Base-by-base conservation (phyloP, 768 basidiomycete genomes). In the Leucocoprinus leucothites region DNA sequence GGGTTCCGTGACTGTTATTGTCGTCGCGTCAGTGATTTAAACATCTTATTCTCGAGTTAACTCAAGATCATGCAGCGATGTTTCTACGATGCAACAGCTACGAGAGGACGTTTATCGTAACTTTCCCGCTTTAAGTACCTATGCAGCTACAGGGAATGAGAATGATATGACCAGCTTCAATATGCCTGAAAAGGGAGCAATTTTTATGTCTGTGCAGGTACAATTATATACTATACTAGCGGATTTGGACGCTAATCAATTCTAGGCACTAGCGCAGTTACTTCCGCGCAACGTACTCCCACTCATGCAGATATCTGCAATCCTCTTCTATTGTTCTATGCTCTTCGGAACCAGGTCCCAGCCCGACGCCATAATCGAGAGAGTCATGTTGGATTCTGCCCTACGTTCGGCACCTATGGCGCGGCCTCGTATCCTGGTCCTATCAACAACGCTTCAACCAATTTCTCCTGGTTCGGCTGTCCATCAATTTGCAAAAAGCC, bases 361-460 rank as follows among this genome's bases (percentile, higher is more conserved):
- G 4, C 16, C 38, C 14, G 3, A 13, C 14, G 9, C 16, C 16
- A 3, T 13, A 38, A 38, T 70, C 44, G 64, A 73, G 24, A 74
- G 73, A 57, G 58, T 81, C 43, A 76, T 81, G 72, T 66, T 68
- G 35, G 71, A 78, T 53, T 77, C 76, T 58, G 80, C 77, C 64
- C 69, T 66, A 48, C 57, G 67, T 31, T 66, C 73, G 8, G 68
- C 71, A 54, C 57, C 64, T 22, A 56, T 67, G 42, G 64, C 62
- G 11, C 71, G 70, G 26, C 81, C 82, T 18, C 74, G 73, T 28
- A 63, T 83, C 25, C 69, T 82, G 56, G 75, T 53, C 9, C 19
- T 53, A 7, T 9, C 36, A 25, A 31, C 34, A 36, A 16, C 43
- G 13, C 62, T 34, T 25, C 67, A 44, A 67, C 64, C 31, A 31